Conservation (phyloP, 2,329 filamentous ascomycete species). For the Aspergillus fructus region DNA sequence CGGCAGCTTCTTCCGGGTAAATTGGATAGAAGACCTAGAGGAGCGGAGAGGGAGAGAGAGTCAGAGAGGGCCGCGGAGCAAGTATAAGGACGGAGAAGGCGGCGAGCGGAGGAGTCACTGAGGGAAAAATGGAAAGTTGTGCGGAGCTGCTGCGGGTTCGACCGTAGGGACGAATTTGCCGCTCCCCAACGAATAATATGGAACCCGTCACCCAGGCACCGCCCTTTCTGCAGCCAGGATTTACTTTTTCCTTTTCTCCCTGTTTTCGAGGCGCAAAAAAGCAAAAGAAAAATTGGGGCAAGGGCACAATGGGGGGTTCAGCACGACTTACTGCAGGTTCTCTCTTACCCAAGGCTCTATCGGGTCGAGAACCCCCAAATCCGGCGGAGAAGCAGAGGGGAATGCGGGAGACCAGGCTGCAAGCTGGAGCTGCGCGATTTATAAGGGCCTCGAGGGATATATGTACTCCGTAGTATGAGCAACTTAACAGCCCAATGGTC, state of each 20-base stretch:
- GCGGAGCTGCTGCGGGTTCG: constrained; percentile 17
- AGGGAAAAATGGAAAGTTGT: constrained; percentile 17
- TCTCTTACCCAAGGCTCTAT: not conserved
- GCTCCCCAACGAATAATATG: constrained; percentile 12
- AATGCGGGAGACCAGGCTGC: not conserved
- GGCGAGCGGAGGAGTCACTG: constrained; percentile 9
- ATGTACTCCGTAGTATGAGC: not conserved
- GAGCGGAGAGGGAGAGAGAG: constrained; percentile 6
- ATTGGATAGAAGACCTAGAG: constrained; percentile 17
- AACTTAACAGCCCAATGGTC: constrained; percentile 7
- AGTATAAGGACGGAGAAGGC: constrained; percentile 19
- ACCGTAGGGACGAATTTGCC: constrained; percentile 15
- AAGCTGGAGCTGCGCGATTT: constrained; percentile 8
- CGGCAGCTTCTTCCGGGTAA: constrained; percentile 35
- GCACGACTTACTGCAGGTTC: constrained; percentile 5
- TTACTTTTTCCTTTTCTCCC: not conserved
- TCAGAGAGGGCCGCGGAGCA: constrained; percentile 19
- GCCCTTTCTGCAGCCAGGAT: constrained; percentile 6
- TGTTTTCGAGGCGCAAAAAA: not conserved
- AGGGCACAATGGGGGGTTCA: not conserved
- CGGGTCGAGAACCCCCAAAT: not conserved
- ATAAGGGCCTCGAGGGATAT: not conserved
- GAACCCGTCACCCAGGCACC: constrained; percentile 10
- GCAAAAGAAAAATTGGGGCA: constrained; percentile 1
- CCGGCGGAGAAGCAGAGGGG: constrained; percentile 1